Base-by-base conservation (phyloP, 441 rosid species). In the Pelargonium fulgidum region DNA sequence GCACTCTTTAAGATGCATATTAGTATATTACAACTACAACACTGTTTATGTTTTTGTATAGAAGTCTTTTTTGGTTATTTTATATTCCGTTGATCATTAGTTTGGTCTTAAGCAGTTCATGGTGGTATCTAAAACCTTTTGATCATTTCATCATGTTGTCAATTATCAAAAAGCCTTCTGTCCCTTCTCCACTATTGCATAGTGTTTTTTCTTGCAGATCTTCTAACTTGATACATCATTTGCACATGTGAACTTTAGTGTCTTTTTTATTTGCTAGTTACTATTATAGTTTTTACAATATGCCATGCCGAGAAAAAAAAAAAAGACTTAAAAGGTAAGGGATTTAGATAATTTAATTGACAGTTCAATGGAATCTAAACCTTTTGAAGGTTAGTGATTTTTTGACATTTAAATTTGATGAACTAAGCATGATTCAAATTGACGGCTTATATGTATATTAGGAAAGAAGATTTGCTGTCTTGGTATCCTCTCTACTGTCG, bases 391-490 rank as follows among this genome's bases (percentile, higher is more conserved):
- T 20, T 29, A 67, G 22, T 56, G 19, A 20, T 69, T 56, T 2
- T 22, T 66, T 56, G 42, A 33, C n/a, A 9, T 33, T 36, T 26
- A 3, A 22, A 12, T n/a, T 62, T 65, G 68, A 10, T 13, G 29
- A 54, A 36, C 44, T 19, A 70, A 41, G 59, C 44, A 56, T 47
- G 64, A 16, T 22, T 76, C 68, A 59, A 24, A 3, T 16, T 76
- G 71, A 67, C 61, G 33, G 44, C 20, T 67, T 61, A 24, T 48
- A 36, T 67, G 50, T 63, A 42, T 73, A 33, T 56, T 71, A 91
- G 99, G 96, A 93, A 84, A 88, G 95, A 80, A 81, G 97, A 76
- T 93, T 91, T 70, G 92, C 96, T 24, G 93, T 93, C 70, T 79
- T 91, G 70, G 80, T 78, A 24, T 93, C 96, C 65, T 82, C 96